Evolutionary conservation across 495 filamentous ascomycete species (phyloP).

Genomic region (Daldinia vernicosa): DNA sequence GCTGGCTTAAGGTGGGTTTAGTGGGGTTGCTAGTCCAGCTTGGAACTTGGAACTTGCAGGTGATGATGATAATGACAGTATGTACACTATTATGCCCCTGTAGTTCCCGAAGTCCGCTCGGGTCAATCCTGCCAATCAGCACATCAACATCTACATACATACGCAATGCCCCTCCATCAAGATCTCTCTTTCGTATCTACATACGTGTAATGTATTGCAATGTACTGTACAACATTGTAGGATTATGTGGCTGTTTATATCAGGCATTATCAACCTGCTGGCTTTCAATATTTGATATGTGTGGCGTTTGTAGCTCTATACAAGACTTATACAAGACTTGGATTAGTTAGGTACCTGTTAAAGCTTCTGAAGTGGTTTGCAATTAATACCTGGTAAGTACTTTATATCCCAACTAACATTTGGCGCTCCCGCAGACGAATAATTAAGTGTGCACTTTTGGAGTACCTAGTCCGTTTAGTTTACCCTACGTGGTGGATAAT

Average conservation of each 20-base stretch:
- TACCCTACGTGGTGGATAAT: background rate
- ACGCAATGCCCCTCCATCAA: constrained; percentile 24
- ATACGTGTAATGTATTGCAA: too few species aligned
- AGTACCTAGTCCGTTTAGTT: background rate
- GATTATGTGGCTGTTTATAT: background rate
- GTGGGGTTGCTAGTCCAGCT: constrained; percentile 28
- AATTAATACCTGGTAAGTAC: too few species aligned
- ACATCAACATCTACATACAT: constrained; percentile 15
- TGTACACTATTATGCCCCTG: constrained; percentile 31
- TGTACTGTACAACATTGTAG: background rate
- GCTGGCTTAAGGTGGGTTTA: constrained; percentile 1
- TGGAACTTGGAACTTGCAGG: constrained; percentile 38
- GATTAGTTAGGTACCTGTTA: too few species aligned
- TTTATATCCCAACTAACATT: too few species aligned
- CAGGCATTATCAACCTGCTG: constrained; percentile 6
- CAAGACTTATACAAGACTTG: too few species aligned
- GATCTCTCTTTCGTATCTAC: background rate
- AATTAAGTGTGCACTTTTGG: background rate
- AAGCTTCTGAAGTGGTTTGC: too few species aligned
- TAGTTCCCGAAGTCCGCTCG: constrained; percentile 21
- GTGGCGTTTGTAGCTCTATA: constrained; percentile 15
- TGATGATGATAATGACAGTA: constrained; percentile 34
- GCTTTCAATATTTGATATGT: constrained; percentile 19
- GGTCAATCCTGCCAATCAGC: constrained; percentile 12
- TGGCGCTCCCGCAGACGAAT: background rate